phyloP scores from a whole-genome alignment of 441 rosid genomes.

The Syzygium malaccense region DNA sequence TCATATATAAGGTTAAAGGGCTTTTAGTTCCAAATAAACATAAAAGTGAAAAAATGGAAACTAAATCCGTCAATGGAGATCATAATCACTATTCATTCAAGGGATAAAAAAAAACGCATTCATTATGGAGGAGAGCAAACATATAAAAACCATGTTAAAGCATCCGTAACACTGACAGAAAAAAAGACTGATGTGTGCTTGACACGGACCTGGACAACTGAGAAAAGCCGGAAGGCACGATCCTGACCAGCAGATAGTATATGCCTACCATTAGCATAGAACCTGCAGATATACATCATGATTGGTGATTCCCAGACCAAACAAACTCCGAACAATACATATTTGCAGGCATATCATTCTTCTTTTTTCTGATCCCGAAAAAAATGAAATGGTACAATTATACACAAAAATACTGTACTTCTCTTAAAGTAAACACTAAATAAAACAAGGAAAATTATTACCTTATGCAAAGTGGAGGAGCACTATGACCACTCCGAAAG shows the following conservation, averaged over 20 bases:
- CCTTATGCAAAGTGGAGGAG: conserved; percentile 97
- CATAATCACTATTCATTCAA: not conserved
- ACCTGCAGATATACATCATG: conserved; percentile 30
- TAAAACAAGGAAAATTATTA: conserved; percentile 2
- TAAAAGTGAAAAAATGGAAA: not conserved
- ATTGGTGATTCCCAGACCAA: not conserved
- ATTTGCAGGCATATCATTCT: not conserved
- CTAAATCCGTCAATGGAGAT: not conserved
- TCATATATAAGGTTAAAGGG: not conserved
- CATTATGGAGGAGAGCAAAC: not conserved
- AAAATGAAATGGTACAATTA: not conserved
- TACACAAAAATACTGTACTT: not conserved
- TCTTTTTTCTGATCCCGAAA: not conserved
- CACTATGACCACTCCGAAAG: conserved; percentile 97
- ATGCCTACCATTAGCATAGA: conserved; percentile 96
- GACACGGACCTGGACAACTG: conserved; percentile 68
- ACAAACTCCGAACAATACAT: not conserved
- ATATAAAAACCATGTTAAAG: not conserved
- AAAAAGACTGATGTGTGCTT: not conserved
- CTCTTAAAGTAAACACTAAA: not conserved
- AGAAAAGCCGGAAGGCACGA: conserved; percentile 94
- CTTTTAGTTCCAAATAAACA: not conserved
- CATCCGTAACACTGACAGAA: not conserved
- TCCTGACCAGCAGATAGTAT: conserved; percentile 98
- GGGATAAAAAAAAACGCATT: not conserved